These are phyloP conservation scores for Byssoonygena ceratinophila DNA, from an alignment of 2,329 filamentous ascomycete species.

Conservation along the genomic window DNA sequence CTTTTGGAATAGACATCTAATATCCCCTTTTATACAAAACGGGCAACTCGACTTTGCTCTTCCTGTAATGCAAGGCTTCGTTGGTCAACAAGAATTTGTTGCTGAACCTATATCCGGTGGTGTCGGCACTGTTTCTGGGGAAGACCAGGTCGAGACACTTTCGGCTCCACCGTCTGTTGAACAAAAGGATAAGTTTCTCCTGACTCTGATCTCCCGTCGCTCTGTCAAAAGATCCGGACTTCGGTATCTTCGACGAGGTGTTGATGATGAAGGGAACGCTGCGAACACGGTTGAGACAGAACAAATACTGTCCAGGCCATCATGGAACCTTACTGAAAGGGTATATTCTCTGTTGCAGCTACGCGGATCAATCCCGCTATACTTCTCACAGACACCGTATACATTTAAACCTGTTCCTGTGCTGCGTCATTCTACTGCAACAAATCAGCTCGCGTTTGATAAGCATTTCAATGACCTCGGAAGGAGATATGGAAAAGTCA, in stretches of 20 bases:
- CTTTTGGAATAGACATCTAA: constrained; percentile 81
- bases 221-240: constrained; percentile 78
- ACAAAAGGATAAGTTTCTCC: constrained; percentile 48
- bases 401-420: constrained; percentile 79
- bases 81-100: constrained; percentile 73
- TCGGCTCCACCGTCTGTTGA: constrained; percentile 22
- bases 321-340: constrained; percentile 52
- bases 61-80: constrained; percentile 86
- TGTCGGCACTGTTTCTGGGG: constrained; percentile 13
- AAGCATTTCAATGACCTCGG: constrained; percentile 65
- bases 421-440: constrained; percentile 66
- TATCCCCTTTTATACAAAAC: constrained; percentile 62
- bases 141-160: constrained; percentile 21
- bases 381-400: constrained; percentile 91
- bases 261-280: constrained; percentile 78
- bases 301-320: constrained; percentile 68
- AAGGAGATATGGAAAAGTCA: constrained; percentile 62
- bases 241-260: constrained; percentile 77
- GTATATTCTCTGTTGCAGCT: constrained; percentile 78
- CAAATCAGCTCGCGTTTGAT: constrained; percentile 67
- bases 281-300: constrained; percentile 94
- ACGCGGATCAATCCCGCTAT: constrained; percentile 83
- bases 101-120: constrained; percentile 42
- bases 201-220: constrained; percentile 87
- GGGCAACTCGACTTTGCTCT: constrained; percentile 61